A percentile compares a stretch with the other conserved stretches of the same genome.
Conservation (phyloP, 495 filamentous ascomycete genomes). For the Pyrenula aspistea region DNA sequence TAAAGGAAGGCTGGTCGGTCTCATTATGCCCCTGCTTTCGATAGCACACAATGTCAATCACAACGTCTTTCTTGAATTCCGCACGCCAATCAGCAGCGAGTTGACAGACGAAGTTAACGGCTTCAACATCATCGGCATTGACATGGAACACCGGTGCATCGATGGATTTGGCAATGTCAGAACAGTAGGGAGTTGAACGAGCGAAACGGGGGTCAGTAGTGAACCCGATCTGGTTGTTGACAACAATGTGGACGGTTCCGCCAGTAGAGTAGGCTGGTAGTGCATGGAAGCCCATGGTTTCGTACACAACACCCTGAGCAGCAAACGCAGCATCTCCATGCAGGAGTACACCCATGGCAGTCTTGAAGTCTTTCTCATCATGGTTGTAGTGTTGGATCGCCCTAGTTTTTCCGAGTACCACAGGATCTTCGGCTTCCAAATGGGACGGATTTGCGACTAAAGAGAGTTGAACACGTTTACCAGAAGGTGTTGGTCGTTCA, state of each 20-base stretch:
- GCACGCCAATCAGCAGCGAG: constrained; percentile 94
- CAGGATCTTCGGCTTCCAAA: constrained; percentile 95
- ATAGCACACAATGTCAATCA: constrained; percentile 98
- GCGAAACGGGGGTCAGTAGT: constrained; percentile 97
- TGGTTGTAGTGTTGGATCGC: constrained; percentile 99
- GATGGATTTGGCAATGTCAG: constrained; percentile 96
- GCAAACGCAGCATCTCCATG: constrained; percentile 98
- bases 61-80: constrained; percentile 92
- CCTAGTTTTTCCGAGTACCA: constrained; percentile 92
- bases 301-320: constrained; percentile 92
- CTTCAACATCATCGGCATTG: constrained; percentile 96
- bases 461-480: constrained; percentile 96
- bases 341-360: constrained; percentile 88
- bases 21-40: constrained; percentile 99
- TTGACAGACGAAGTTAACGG: constrained; percentile 96
- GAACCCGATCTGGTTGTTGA: constrained; percentile 99
- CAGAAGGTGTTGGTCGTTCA: constrained; percentile 93
- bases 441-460: constrained; percentile 97
- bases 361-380: constrained; percentile 74
- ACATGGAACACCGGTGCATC: constrained; percentile 99
- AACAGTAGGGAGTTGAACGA: constrained; percentile 96
- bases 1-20: constrained; percentile 98
- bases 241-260: constrained; percentile 91
- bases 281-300: constrained; percentile 94
- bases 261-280: constrained; percentile 93